Conservation (phyloP, 2,329 filamentous ascomycete species). For the Chaetomiaceae sp. region DNA sequence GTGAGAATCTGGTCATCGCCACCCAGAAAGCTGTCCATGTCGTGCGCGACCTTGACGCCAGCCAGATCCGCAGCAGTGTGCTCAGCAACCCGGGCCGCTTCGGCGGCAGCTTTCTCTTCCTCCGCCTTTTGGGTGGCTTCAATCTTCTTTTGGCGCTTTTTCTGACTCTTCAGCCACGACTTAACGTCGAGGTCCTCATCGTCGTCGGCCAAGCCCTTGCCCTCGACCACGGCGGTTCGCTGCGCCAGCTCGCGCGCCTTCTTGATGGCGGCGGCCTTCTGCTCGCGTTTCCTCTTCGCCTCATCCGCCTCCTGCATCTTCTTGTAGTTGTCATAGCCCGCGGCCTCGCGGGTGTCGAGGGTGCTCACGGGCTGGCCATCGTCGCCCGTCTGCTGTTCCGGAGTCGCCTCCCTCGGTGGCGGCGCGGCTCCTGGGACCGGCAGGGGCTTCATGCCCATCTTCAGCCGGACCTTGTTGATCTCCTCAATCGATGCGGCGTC, state of each 20-base stretch:
- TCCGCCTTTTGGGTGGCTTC: constrained; percentile 66
- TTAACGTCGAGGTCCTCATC: constrained; percentile 68
- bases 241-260: constrained; percentile 81
- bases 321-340: constrained; percentile 66
- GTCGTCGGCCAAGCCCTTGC: constrained; percentile 77
- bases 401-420: constrained; percentile 33
- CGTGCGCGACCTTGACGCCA: constrained; percentile 87
- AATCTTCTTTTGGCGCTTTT: constrained; percentile 91
- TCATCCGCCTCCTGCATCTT: constrained; percentile 63
- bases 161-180: constrained; percentile 80
- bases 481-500: constrained; percentile 78
- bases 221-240: constrained; percentile 68
- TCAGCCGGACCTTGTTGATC: constrained; percentile 84
- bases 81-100: constrained; percentile 56
- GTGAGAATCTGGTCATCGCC: constrained; percentile 85
- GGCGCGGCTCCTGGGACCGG: constrained; percentile 65
- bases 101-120: constrained; percentile 71
- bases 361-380: constrained; percentile 64
- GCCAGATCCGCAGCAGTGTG: constrained; percentile 83
- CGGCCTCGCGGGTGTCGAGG: constrained; percentile 71
- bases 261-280: constrained; percentile 75
- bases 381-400: constrained; percentile 50
- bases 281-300: constrained; percentile 71
- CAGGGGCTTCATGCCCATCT: constrained; percentile 83
- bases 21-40: constrained; percentile 72